Percentiles rank a stretch among this genome's conserved stretches.
Evolutionary conservation across 345 rosid species (phyloP).

Genomic region (Syzygium aqueum): DNA sequence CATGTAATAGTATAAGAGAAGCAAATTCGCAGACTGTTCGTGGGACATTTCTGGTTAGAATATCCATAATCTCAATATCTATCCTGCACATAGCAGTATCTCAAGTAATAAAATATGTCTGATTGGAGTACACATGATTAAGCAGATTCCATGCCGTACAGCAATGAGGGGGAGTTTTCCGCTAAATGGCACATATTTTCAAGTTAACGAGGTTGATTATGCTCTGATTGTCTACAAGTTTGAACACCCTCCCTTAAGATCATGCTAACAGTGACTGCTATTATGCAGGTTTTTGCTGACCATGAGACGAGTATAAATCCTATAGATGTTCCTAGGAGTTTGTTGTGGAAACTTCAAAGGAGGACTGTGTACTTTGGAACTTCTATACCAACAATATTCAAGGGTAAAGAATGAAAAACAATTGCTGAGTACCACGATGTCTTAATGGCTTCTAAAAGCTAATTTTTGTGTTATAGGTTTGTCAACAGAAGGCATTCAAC

Average conservation of each 20-base stretch:
- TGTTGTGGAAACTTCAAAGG: constrained; percentile 78
- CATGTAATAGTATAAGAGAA: constrained; percentile 64
- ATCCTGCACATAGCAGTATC: neutral
- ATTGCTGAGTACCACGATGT: neutral
- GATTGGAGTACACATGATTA: neutral
- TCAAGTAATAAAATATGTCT: neutral
- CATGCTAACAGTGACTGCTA: neutral
- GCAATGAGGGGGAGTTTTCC: constrained; percentile 98
- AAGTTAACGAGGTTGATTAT: constrained; percentile 70
- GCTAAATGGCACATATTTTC: constrained; percentile 93
- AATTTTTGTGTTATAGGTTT: constrained; percentile 39
- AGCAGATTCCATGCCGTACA: constrained; percentile 90
- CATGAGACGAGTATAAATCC: constrained; percentile 78
- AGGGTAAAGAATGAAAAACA: constrained; percentile 33
- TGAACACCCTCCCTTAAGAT: neutral
- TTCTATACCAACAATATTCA: constrained; percentile 82
- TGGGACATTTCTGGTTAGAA: constrained; percentile 80
- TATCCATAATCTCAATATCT: neutral
- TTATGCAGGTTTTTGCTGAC: constrained; percentile 79
- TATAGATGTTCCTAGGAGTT: constrained; percentile 62
- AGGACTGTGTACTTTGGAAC: constrained; percentile 88
- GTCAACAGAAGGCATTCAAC: constrained; percentile 69
- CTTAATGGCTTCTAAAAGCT: neutral
- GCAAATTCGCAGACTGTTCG: constrained; percentile 67
- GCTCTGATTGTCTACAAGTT: neutral